Evolutionary conservation across 2,329 filamentous ascomycete species (phyloP).

Genomic region (Bipolaris victoriae): DNA sequence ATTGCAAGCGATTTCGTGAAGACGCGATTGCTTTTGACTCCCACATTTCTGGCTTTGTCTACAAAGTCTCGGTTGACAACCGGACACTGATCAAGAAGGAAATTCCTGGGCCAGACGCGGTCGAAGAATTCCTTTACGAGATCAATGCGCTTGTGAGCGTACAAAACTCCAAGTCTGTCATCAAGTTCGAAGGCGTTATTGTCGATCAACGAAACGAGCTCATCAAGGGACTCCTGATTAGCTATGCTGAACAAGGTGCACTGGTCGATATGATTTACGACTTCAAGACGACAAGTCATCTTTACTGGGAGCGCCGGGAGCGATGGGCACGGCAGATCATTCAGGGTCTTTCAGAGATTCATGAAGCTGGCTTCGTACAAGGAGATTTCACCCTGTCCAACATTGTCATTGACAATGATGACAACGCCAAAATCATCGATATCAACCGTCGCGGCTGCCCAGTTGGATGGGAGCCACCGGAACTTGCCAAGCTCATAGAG

Average conservation of each 20-base stretch:
- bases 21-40: constrained; percentile 82
- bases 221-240: constrained; percentile 89
- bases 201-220: constrained; percentile 75
- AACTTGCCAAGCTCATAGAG: constrained; percentile 83
- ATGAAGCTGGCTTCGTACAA: constrained; percentile 95
- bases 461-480: constrained; percentile 95
- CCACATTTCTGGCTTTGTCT: constrained; percentile 96
- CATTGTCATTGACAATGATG: constrained; percentile 84
- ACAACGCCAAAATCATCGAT: constrained; percentile 95
- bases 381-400: constrained; percentile 98
- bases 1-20: constrained; percentile 66
- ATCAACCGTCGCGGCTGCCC: constrained; percentile 98
- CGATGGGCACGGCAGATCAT: constrained; percentile 93
- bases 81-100: constrained; percentile 93
- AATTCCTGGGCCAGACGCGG: constrained; percentile 91
- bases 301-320: constrained; percentile 75
- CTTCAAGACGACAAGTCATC: constrained; percentile 59
- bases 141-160: constrained; percentile 90
- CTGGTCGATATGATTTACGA: constrained; percentile 93
- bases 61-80: constrained; percentile 78
- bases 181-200: constrained; percentile 85
- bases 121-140: constrained; percentile 97
- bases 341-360: constrained; percentile 85
- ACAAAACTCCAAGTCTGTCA: constrained; percentile 74
- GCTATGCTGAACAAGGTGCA: constrained; percentile 83